Evolutionary conservation across 768 basidiomycete genomes (phyloP), one percentile per base, ranked within the genome.

Genomic region (Pleurotus tuoliensis): DNA sequence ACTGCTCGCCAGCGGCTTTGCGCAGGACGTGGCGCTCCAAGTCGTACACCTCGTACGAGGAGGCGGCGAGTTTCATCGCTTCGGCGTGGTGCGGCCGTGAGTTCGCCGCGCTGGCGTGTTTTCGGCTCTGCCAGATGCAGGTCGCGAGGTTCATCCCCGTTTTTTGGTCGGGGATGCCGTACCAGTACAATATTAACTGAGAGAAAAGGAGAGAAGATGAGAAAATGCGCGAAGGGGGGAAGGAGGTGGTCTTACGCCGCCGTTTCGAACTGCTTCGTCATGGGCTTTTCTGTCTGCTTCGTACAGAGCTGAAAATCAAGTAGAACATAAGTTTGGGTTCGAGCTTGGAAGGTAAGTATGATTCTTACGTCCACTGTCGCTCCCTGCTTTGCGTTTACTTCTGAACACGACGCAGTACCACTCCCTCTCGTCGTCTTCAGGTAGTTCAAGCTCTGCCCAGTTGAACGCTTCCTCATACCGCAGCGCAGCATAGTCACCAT

Each of bases 331-430:
- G 15, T 15, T 20, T 8, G 12, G 7, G 16, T 22, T 24, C 37
- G 13, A 53, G 1, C 12, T n/a, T 7, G 30, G 5, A n/a, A 38
- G 25, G 61, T 55, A 24, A 34, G 16, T 47, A 57, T 54, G 46
- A 71, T 60, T 68, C 77, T 61, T 61, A 91, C 91, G 75, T 58
- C 73, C 77, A 18, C 82, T 80, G 58, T 93, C 85, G 61, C 87
- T 88, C 20, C 83, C 90, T 6, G 74, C 71, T 64, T 83, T 86
- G 24, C 95, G 80, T 61, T 81, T 82, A 60, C 88, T 91, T 11
- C 92, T 80, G 71, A 98, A 98, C 13, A 84, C 92, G 9, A 98
- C 96, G 59, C 86, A 86, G 67, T 96, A 98, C 92, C 90, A 97
- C 56, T 93, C 90, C 39, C 91, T 75, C 61, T 90, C 89, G 46